Conservation (phyloP, 2,329 filamentous ascomycete genomes). For the Aspergillus tubingensis region DNA sequence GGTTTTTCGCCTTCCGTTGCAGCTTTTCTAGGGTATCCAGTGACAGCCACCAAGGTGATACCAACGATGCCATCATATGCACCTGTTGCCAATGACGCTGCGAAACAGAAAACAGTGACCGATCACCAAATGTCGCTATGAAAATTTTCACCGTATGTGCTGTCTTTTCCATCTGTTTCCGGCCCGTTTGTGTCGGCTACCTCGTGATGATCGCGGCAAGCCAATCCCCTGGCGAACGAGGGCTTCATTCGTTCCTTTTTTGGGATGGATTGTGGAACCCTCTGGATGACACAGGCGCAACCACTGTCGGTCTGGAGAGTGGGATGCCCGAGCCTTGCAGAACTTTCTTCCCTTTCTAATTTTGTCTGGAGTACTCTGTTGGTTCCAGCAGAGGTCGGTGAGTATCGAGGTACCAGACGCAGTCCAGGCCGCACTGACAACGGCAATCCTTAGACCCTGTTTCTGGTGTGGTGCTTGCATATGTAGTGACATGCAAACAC, state of each 20-base stretch:
- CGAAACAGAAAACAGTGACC: slow-evolving; percentile 12
- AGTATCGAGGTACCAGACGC: slow-evolving; percentile 14
- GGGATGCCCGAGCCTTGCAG: slow-evolving; percentile 3
- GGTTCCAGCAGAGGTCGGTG: slow-evolving; percentile 20
- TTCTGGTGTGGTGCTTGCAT: slow-evolving; percentile 12
- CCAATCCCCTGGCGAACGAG: slow-evolving; percentile 18
- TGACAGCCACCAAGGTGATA: slow-evolving; percentile 22
- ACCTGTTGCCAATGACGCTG: slow-evolving; percentile 18
- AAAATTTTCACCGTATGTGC: slow-evolving; percentile 17
- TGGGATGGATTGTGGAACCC: slow-evolving; percentile 25
- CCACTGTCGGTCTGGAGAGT: slow-evolving; percentile 20
- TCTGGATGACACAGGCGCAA: slow-evolving; percentile 22
- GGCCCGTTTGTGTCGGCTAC: slow-evolving; percentile 24
- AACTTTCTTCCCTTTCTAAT: neutral
- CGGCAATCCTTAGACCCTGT: neutral
- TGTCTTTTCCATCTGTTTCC: slow-evolving; percentile 15
- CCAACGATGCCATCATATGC: slow-evolving; percentile 21
- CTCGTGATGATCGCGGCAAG: slow-evolving; percentile 22
- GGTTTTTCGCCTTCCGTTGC: slow-evolving; percentile 5
- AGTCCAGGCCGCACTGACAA: slow-evolving; percentile 7
- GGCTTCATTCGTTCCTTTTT: slow-evolving; percentile 19
- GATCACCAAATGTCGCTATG: slow-evolving; percentile 8
- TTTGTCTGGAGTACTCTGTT: slow-evolving; percentile 7
- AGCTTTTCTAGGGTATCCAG: neutral
- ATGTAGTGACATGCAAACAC: slow-evolving; percentile 7